Evolutionary conservation across 2,329 filamentous ascomycete species (phyloP), one percentile per base, ranked within the genome.

Genomic region (Cylindrodendrum hubeiense): DNA sequence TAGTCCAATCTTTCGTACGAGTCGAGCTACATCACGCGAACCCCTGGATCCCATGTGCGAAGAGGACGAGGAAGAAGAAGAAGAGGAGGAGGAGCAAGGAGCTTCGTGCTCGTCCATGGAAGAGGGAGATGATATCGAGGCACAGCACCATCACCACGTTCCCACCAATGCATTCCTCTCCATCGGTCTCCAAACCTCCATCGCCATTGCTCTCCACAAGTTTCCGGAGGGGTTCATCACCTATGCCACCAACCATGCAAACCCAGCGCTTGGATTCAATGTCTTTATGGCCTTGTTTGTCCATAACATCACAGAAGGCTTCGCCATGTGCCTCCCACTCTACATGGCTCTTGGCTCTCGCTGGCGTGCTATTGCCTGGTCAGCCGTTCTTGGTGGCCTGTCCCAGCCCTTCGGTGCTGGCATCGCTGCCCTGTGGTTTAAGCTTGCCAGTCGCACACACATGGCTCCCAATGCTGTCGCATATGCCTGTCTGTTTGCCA

Each of bases 241-340:
- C 1, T 99, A 97, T 78, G 95, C 96, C 10, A 98, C 96, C 10
- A 99, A 98, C 79, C 96, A 99, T 77, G 95, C 94, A 13, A 98
- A 95, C 77, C 95, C 96, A 0, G 85, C 87, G 0, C 88, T 99
- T 0, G 96, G 96, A 21, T 90, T 97, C 79, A 92, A 93, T 56
- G 94, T 99, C 59, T 99, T 99, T 81, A 88, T 98, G 79, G 95
- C 96, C 0, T 87, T 99, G 8, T 97, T 97, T 77, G 95, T 99
- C 64, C 96, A 99, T 85, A 99, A 98, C 81, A 97, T 99, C 75
- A 95, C 94, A 28, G 96, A 99, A 82, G 96, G 96, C 2, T 98
- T 98, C 77, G 93, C 95, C 67, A 92, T 99, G 87, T 94, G 94
- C 0, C 83, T 99, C 1, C 96, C 96, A 0, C 85, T 99, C 0